Conservation (phyloP, 2,329 filamentous ascomycete species). For the Xenoacremonium recifei region DNA sequence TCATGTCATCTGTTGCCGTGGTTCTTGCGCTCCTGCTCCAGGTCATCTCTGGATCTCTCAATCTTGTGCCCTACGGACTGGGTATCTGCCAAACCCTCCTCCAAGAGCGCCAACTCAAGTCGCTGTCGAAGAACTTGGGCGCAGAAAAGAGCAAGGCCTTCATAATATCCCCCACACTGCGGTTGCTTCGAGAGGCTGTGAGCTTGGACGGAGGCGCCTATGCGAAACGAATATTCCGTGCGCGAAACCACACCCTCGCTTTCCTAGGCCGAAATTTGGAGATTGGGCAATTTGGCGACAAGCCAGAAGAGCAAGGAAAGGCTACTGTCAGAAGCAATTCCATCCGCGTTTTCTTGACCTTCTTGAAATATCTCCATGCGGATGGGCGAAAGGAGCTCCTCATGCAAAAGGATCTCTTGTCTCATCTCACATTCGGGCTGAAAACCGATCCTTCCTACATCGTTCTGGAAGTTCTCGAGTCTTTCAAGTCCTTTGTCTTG, state of each 20-base stretch:
- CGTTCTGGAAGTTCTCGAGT: slow-evolving; percentile 71
- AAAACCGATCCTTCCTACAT: slow-evolving; percentile 75
- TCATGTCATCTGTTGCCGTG: slow-evolving; percentile 78
- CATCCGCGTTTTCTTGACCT: slow-evolving; percentile 75
- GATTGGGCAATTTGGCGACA: slow-evolving; percentile 58
- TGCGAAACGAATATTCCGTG: slow-evolving; percentile 74
- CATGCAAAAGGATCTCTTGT: slow-evolving; percentile 75
- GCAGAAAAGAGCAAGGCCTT: slow-evolving; percentile 81
- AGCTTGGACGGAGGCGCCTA: slow-evolving; percentile 81
- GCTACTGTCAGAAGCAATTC: slow-evolving; percentile 83
- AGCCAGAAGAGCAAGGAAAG: slow-evolving; percentile 61
- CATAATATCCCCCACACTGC: slow-evolving; percentile 83
- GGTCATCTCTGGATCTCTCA: slow-evolving; percentile 69
- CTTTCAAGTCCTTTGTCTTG: slow-evolving; percentile 68
- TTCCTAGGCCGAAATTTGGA: slow-evolving; percentile 78
- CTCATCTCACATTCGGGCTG: slow-evolving; percentile 76
- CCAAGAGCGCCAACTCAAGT: slow-evolving; percentile 75
- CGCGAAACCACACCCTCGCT: slow-evolving; percentile 75
- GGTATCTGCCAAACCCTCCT: slow-evolving; percentile 79
- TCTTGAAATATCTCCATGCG: slow-evolving; percentile 74
- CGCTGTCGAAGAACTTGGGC: slow-evolving; percentile 75
- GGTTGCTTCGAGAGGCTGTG: slow-evolving; percentile 82
- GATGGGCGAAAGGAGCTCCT: slow-evolving; percentile 81
- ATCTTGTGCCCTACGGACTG: slow-evolving; percentile 72
- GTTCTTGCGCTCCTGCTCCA: slow-evolving; percentile 80